phyloP scores from a whole-genome alignment of 306 rosid species.

The Biancaea sappan region DNA sequence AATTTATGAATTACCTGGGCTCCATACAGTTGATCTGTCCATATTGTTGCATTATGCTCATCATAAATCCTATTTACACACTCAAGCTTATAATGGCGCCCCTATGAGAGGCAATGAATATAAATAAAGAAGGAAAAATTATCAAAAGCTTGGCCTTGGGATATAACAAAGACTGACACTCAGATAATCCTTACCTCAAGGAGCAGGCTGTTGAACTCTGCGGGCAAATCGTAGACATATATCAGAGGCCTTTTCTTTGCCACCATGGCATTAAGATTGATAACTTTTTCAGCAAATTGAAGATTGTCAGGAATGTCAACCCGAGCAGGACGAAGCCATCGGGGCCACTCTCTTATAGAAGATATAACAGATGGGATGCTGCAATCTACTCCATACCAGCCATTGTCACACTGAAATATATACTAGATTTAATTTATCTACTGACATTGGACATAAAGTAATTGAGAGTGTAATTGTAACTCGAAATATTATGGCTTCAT shows the following conservation, averaged over 20 bases:
- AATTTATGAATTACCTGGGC: conserved; percentile 71
- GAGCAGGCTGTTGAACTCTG: conserved; percentile 85
- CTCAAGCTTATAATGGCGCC: conserved; percentile 87
- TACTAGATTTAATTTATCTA: conserved; percentile 41
- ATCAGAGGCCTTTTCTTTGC: conserved; percentile 89
- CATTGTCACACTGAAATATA: conserved; percentile 76
- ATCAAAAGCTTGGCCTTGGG: conserved; percentile 28
- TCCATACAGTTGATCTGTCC: conserved; percentile 87
- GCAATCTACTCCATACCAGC: conserved; percentile 98
- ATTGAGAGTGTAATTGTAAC: not conserved
- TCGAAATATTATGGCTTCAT: conserved; percentile 4
- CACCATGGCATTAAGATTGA: conserved; percentile 61
- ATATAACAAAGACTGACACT: conserved; percentile 28
- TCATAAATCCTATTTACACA: conserved; percentile 90
- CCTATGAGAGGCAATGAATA: conserved; percentile 53
- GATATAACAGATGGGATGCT: conserved; percentile 77
- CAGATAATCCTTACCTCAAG: conserved; percentile 71
- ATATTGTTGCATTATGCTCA: conserved; percentile 64
- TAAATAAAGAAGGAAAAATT: conserved; percentile 23
- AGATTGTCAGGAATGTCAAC: conserved; percentile 59
- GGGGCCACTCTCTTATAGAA: conserved; percentile 85
- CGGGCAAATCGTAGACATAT: conserved; percentile 88
- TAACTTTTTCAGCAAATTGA: conserved; percentile 41
- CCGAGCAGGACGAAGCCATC: conserved; percentile 88
- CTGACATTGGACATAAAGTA: conserved; percentile 16